phyloP scores from a whole-genome alignment of 2,329 filamentous ascomycete species.

The Verticillium tricorpus region DNA sequence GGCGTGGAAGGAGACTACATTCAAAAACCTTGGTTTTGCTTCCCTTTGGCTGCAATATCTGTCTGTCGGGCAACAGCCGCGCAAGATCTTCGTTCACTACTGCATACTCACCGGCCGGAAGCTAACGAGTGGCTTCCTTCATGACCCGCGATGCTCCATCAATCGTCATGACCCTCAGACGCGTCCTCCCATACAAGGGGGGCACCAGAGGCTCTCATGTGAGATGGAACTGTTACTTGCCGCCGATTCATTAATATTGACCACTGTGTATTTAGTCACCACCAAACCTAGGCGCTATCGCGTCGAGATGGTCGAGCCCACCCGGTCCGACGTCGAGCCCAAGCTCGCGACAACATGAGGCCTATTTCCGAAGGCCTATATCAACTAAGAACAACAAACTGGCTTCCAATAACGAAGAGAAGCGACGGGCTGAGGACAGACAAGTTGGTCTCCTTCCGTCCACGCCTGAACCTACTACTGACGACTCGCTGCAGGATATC shows the following conservation, averaged over 20 bases:
- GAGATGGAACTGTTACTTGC: background rate
- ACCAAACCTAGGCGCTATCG: too few relatives aligned
- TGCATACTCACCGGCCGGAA: background rate
- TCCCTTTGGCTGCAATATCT: background rate
- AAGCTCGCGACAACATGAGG: background rate
- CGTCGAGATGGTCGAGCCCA: background rate
- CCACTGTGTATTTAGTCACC: background rate
- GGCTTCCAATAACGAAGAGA: slow-evolving; percentile 24
- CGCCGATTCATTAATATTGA: background rate
- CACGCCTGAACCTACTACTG: background rate
- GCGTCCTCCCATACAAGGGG: background rate
- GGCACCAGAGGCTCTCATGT: background rate
- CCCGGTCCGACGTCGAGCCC: background rate
- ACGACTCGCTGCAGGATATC: slow-evolving; percentile 58
- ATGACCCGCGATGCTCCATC: background rate
- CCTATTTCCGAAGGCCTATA: background rate
- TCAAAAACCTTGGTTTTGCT: background rate
- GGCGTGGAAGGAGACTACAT: too few relatives aligned
- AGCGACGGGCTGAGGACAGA: slow-evolving; percentile 41
- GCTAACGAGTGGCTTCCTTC: background rate
- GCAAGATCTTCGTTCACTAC: background rate
- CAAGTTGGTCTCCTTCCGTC: background rate
- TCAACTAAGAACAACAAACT: background rate
- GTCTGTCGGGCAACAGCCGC: background rate
- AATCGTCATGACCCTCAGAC: background rate